Evolutionary conservation across 768 basidiomycete genomes (phyloP), one percentile per base, ranked within the genome.

Genomic region (Suillus hirtellus): DNA sequence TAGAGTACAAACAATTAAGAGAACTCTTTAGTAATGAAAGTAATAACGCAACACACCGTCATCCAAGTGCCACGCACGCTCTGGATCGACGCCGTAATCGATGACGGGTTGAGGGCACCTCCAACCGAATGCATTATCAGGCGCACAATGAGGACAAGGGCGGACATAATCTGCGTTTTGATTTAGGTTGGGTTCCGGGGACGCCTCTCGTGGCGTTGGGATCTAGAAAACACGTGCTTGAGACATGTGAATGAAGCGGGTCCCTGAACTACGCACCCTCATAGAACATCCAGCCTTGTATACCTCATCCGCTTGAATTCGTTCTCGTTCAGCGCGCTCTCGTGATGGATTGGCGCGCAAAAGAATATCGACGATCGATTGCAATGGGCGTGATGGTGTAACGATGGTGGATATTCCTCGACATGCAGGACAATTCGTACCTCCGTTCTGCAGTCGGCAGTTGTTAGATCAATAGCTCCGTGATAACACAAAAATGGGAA

Each of bases 341-440:
- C 83, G 86, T 42, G 86, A 82, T 15, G 93, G 93, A 17, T 86
- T 87, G 46, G 80, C 77, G n/a, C 89, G 89, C 38, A 93, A 77
- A 34, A 95, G 76, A 8, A 87, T 75, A 69, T 94, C 91, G 62
- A 93, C 75, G 66, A 93, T 82, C 44, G 84, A 78, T 72, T 95
- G 89, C 15, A 95, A 75, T 3, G 85, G 82, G 35, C 93, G 86
- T 63, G 89, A 93, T 21, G 89, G 89, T 2, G 83, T 82, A 43
- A 90, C 91, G 27, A 82, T 79, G 31, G 82, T 88, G 15, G 91
- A 87, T n/a, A 80, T 67, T 31, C 86, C 83, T 61, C 93, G 88
- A 69, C 93, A 95, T 7, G 89, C 87, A 15, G 93, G 93, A 71
- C 93, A 95, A 68, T 86, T 90, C 21, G 89, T 88, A 60, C 92